Conservation (phyloP, 495 filamentous ascomycete species). For the Xylaria cubensis region DNA sequence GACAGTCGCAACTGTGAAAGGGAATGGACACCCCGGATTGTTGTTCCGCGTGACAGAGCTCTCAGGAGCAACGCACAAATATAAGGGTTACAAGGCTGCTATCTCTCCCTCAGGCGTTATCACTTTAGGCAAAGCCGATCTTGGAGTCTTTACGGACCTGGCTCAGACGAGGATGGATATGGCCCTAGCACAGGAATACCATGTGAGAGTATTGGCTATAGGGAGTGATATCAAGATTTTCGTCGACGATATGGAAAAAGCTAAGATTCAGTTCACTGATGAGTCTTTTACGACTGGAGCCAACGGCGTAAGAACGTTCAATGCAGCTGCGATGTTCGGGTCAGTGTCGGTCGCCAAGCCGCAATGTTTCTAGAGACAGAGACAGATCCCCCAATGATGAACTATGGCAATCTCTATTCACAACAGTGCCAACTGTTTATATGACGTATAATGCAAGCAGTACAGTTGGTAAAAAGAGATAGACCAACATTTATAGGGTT, state of each 20-base stretch:
- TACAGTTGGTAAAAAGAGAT: too few species aligned
- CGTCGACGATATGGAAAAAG: conserved; percentile 27
- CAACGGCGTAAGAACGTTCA: conserved; percentile 35
- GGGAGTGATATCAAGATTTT: conserved; percentile 35
- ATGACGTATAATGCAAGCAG: too few species aligned
- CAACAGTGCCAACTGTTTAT: too few species aligned
- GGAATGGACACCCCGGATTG: conserved; percentile 37
- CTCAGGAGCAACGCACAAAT: conserved; percentile 16
- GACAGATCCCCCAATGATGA: too few species aligned
- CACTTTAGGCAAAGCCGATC: conserved; percentile 31
- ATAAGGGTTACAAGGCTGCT: conserved; percentile 38
- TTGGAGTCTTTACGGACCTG: conserved; percentile 27
- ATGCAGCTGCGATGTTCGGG: conserved; percentile 30
- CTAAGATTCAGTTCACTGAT: conserved; percentile 30
- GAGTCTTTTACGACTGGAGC: conserved; percentile 30
- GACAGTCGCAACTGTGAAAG: conserved; percentile 26
- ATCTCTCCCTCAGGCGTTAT: conserved; percentile 33
- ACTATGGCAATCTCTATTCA: too few species aligned
- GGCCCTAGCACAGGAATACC: conserved; percentile 26
- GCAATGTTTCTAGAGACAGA: neutral
- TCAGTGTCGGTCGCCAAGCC: conserved; percentile 34
- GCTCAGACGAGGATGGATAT: conserved; percentile 23
- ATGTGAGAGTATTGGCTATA: conserved; percentile 33
- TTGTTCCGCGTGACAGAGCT: conserved; percentile 36
- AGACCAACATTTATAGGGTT: too few species aligned